These are phyloP conservation scores for Coemansia sp. DNA, from an alignment of 192 early-diverging fungal genomes.

Conservation along the genomic window DNA sequence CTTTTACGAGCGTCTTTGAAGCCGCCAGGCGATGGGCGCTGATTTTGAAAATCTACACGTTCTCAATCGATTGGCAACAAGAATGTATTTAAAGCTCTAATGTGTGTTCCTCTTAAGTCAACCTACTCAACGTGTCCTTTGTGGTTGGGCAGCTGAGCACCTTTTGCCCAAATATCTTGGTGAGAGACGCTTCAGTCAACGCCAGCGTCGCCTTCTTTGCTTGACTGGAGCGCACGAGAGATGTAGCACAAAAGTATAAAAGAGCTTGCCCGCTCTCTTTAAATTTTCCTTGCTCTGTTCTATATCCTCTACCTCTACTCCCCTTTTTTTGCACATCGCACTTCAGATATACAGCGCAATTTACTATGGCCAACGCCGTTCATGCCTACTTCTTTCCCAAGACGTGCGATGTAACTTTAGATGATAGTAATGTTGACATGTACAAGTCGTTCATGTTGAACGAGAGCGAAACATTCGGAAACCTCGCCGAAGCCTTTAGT, in stretches of 20 bases:
- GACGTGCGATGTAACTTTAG: background rate
- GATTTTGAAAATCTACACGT: background rate
- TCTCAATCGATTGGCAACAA: background rate
- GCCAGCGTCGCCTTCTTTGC: background rate
- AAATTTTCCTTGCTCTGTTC: background rate
- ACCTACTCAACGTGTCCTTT: background rate
- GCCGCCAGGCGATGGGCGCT: background rate
- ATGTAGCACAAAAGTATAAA: background rate
- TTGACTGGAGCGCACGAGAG: background rate
- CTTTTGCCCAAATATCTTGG: background rate
- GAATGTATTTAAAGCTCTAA: background rate
- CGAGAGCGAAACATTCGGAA: background rate
- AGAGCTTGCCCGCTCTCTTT: background rate
- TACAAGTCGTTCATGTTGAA: background rate
- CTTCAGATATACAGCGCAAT: background rate
- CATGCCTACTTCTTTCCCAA: background rate
- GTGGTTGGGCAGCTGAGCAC: background rate
- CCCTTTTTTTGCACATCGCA: background rate
- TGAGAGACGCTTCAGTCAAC: background rate
- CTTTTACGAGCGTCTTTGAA: conserved; percentile 51
- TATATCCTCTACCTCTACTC: background rate
- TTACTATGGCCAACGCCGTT: background rate
- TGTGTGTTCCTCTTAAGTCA: background rate
- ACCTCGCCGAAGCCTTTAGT: background rate
- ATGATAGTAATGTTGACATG: background rate